phyloP scores from a whole-genome alignment of 805 yeast species.

The Saccharomycopsis synnaedendra region DNA sequence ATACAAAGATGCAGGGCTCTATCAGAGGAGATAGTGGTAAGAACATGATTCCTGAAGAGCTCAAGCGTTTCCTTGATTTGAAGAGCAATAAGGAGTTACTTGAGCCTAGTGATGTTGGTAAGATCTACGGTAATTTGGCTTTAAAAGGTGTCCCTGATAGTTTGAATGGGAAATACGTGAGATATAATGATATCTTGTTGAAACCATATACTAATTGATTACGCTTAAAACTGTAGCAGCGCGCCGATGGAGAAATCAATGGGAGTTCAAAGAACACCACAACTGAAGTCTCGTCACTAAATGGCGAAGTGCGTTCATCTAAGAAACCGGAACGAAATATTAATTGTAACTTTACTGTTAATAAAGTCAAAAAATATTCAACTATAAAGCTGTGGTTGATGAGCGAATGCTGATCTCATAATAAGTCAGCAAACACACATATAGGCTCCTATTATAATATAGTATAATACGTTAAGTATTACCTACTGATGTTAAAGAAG shows the following conservation, averaged over 20 bases:
- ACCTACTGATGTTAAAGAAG: slow-evolving; percentile 18
- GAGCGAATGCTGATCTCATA: slow-evolving; percentile 12
- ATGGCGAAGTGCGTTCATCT: slow-evolving; percentile 14
- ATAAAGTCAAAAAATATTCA: slow-evolving; percentile 18
- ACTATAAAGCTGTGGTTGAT: slow-evolving; percentile 18
- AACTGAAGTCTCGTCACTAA: slow-evolving; percentile 4
- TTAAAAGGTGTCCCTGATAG: slow-evolving; percentile 42
- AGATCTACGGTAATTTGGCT: slow-evolving; percentile 56
- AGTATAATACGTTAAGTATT: slow-evolving; percentile 17
- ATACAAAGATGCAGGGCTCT: slow-evolving; percentile 76
- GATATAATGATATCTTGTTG: slow-evolving; percentile 38
- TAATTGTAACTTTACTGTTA: slow-evolving; percentile 18
- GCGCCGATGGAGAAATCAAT: slow-evolving; percentile 7
- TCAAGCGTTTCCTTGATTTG: slow-evolving; percentile 53
- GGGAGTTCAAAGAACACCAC: background rate
- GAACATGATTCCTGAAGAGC: slow-evolving; percentile 50
- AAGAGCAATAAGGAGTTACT: slow-evolving; percentile 47
- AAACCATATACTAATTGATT: background rate
- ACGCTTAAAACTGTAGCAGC: slow-evolving; percentile 12
- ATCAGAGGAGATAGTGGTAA: slow-evolving; percentile 49
- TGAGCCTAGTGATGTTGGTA: slow-evolving; percentile 63
- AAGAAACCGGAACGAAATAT: slow-evolving; percentile 19
- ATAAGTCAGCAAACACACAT: slow-evolving; percentile 12
- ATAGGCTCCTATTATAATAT: slow-evolving; percentile 16
- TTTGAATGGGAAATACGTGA: slow-evolving; percentile 55